Evolutionary conservation across 176 grass and related monocot species (phyloP).

Genomic region (Triticum turgidum): DNA sequence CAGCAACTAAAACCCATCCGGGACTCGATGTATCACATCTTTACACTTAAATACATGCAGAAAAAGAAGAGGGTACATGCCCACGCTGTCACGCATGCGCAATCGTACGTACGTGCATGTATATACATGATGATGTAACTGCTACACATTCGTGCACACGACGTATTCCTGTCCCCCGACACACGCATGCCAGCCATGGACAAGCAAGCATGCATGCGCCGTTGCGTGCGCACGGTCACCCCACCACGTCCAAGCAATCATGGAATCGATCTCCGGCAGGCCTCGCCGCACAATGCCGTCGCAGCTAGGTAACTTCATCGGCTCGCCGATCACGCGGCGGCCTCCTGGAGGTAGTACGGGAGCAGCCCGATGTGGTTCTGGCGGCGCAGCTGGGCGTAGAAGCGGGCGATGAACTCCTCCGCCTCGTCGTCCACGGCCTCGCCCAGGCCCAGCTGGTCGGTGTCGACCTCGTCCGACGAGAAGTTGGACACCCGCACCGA

Average conservation of each 20-base stretch:
- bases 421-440: conserved; percentile 72
- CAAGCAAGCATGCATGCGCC: conserved; percentile 23
- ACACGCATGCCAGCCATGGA: not conserved
- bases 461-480: conserved; percentile 50
- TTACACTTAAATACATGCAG: not conserved
- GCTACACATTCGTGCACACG: not conserved
- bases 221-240: not conserved
- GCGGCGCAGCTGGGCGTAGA: conserved; percentile 84
- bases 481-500: conserved; percentile 70
- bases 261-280: not conserved
- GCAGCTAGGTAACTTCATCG: not conserved
- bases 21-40: not conserved
- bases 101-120: not conserved
- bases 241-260: not conserved
- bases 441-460: not conserved
- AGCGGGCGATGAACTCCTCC: conserved; percentile 86
- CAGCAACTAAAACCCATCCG: not conserved
- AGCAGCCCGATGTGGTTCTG: conserved; percentile 66
- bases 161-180: not conserved
- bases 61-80: not conserved
- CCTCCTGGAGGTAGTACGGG: conserved; percentile 44
- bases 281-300: not conserved
- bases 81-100: not conserved
- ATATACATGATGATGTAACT: not conserved
- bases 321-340: not conserved